phyloP scores from a whole-genome alignment of 2,329 filamentous ascomycete genomes.

The Cladorrhinum sp. region DNA sequence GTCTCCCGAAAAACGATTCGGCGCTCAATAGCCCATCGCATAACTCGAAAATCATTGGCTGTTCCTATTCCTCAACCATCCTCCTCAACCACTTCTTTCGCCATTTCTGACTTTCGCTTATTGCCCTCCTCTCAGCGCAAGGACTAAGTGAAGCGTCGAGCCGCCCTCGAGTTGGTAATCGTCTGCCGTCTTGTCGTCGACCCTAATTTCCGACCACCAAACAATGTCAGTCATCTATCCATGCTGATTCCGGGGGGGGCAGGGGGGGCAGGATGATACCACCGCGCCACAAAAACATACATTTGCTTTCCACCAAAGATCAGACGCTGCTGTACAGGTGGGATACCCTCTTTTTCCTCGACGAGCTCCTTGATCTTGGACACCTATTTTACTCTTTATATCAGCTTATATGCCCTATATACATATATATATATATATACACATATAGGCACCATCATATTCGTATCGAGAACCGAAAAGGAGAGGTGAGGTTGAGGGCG shows the following conservation, averaged over 20 bases:
- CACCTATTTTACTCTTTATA: constrained; percentile 53
- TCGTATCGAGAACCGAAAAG: background rate
- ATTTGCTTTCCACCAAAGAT: constrained; percentile 99
- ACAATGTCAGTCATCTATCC: background rate
- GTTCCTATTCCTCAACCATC: too few species aligned
- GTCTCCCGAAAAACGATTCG: too few species aligned
- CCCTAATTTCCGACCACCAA: constrained; percentile 51
- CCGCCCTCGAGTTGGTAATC: constrained; percentile 92
- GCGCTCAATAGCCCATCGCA: too few species aligned
- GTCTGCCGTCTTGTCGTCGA: constrained; percentile 86
- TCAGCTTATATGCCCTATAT: background rate
- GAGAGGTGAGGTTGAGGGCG: background rate
- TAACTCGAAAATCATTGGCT: too few species aligned
- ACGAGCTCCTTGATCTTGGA: constrained; percentile 98
- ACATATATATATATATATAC: too few species aligned
- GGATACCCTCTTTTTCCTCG: constrained; percentile 98
- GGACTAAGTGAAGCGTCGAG: constrained; percentile 89
- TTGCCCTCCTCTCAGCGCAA: constrained; percentile 80
- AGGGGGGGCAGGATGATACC: too few species aligned
- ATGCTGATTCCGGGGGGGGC: too few species aligned
- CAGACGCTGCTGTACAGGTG: constrained; percentile 90
- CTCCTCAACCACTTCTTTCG: background rate
- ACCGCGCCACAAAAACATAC: constrained; percentile 57
- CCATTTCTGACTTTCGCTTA: constrained; percentile 9
- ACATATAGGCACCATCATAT: too few species aligned